phyloP scores from a whole-genome alignment of 169 alveolate genomes.

The Perkinsus chesapeaki region DNA sequence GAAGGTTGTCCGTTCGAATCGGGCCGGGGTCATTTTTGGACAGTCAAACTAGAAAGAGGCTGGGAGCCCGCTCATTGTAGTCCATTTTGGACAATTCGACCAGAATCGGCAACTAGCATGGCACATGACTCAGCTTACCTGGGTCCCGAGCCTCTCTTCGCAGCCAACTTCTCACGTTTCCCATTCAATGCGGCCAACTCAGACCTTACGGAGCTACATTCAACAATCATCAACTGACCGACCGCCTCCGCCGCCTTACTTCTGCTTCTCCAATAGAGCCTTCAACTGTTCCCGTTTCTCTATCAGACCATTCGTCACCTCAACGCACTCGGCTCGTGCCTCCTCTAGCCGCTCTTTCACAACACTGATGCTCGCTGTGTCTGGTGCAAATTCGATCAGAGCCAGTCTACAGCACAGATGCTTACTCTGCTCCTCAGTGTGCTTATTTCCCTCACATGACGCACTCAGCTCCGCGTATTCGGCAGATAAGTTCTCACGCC shows the following conservation, averaged over 20 bases:
- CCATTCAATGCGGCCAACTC: not conserved
- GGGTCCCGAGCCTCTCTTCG: not conserved
- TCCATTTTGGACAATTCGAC: not conserved
- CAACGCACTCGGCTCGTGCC: no score
- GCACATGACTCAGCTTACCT: not conserved
- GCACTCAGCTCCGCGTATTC: not conserved
- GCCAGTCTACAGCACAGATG: no score
- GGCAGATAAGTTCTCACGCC: not conserved
- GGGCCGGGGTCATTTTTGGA: not conserved
- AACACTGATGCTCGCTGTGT: not conserved
- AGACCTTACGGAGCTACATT: not conserved
- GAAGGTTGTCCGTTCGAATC: conserved; percentile 4
- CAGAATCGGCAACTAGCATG: no score
- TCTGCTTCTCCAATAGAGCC: not conserved
- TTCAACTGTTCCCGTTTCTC: not conserved
- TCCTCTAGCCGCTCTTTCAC: no score
- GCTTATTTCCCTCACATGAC: not conserved
- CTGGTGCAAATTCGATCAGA: no score
- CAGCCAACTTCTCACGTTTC: not conserved
- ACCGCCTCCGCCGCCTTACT: not conserved
- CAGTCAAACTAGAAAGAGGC: no score
- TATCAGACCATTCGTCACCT: no score
- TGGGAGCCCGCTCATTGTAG: no score
- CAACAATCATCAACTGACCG: not conserved
- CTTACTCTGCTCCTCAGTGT: not conserved